Conservation (phyloP, 768 basidiomycete species). For the Dacryopinax spathularia region DNA sequence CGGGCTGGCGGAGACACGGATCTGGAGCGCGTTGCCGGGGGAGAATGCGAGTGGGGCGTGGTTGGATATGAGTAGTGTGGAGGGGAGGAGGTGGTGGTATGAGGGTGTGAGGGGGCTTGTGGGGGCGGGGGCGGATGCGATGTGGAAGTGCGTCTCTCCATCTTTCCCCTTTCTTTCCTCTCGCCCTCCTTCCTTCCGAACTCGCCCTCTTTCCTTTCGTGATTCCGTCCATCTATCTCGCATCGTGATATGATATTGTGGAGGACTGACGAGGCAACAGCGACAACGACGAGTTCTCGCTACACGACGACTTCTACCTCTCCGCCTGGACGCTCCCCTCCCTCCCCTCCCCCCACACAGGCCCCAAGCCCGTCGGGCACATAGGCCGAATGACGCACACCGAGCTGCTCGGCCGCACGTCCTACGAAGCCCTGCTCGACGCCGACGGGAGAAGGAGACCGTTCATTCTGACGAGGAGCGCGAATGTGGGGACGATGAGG, state of each 20-base stretch:
- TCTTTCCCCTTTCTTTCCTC: too few species aligned
- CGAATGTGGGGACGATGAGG: constrained; percentile 22
- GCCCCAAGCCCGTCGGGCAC: constrained; percentile 15
- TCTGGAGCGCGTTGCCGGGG: constrained; percentile 20
- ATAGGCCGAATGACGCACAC: constrained; percentile 18
- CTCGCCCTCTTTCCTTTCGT: too few species aligned
- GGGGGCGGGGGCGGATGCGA: constrained; percentile 20
- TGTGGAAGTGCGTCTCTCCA: constrained; percentile 22
- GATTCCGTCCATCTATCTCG: too few species aligned
- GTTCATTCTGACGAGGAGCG: constrained; percentile 23
- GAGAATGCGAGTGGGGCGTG: constrained; percentile 21
- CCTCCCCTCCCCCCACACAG: constrained; percentile 10
- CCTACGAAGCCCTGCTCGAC: constrained; percentile 16
- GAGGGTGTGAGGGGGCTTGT: constrained; percentile 20
- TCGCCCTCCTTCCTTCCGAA: too few species aligned
- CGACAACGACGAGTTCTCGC: constrained; percentile 24
- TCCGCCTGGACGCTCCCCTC: constrained; percentile 12
- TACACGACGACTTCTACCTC: constrained; percentile 19
- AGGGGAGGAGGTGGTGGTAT: constrained; percentile 22
- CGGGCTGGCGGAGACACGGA: constrained; percentile 14
- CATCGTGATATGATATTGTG: too few species aligned
- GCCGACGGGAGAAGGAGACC: constrained; percentile 18
- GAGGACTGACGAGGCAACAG: constrained; percentile 9
- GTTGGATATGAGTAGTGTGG: constrained; percentile 22
- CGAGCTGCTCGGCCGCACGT: constrained; percentile 19